Percentiles rank a stretch among this genome's conserved stretches.
Evolutionary conservation across 192 early-diverging fungal genomes (phyloP).

Genomic region (Umbelopsis sp.): DNA sequence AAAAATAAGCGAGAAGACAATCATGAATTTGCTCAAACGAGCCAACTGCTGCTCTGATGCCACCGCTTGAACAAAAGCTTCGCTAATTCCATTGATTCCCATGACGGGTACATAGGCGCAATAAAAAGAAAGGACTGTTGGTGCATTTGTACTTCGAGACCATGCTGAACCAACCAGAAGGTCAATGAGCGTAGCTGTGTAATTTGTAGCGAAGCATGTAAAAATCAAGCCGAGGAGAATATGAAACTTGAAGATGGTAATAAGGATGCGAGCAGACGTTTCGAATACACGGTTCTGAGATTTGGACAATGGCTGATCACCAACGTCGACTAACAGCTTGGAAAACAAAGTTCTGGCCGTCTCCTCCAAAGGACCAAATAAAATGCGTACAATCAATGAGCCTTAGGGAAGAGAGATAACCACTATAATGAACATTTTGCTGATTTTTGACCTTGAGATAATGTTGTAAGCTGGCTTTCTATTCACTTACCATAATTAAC

Average conservation of each 20-base stretch:
- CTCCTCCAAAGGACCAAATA: conserved; percentile 96
- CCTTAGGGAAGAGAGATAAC: conserved; percentile 48
- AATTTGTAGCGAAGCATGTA: conserved; percentile 84
- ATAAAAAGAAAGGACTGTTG: conserved; percentile 69
- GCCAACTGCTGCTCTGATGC: conserved; percentile 65
- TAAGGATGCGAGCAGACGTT: conserved; percentile 39
- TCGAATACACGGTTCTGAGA: conserved; percentile 11
- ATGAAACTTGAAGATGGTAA: conserved; percentile 62
- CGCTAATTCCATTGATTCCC: conserved; percentile 94
- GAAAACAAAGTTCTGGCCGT: conserved; percentile 85
- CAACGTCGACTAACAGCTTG: conserved; percentile 50
- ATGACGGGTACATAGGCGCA: conserved; percentile 92
- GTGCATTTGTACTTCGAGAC: conserved; percentile 49
- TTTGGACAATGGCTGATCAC: conserved; percentile 14
- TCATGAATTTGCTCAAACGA: conserved; percentile 72
- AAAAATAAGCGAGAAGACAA: conserved; percentile 72
- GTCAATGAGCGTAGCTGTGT: conserved; percentile 67
- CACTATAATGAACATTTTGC: not conserved
- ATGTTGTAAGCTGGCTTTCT: not conserved
- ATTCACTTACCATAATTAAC: conserved; percentile 73
- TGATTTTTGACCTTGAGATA: not conserved
- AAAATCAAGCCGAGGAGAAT: conserved; percentile 75
- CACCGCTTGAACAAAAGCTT: conserved; percentile 90
- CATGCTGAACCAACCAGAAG: conserved; percentile 61
- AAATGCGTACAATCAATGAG: conserved; percentile 83